Evolutionary conservation across 2,329 filamentous ascomycete species (phyloP).

Genomic region (Raffaelea arxii): DNA sequence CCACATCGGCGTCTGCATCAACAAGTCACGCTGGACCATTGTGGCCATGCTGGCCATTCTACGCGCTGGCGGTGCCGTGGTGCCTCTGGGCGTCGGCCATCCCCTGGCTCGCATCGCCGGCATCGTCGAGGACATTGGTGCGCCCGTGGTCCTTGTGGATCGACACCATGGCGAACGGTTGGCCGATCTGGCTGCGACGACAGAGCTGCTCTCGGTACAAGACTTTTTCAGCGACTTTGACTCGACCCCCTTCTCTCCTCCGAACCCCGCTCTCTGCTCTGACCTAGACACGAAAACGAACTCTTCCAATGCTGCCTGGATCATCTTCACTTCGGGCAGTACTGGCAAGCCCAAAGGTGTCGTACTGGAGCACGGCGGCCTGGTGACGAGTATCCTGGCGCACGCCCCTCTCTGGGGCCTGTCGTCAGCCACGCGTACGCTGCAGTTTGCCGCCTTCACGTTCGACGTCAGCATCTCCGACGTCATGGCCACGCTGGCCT

Average conservation of each 20-base stretch:
- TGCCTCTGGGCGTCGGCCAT: conserved; percentile 39
- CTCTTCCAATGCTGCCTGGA: conserved; percentile 40
- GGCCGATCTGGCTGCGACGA: conserved; percentile 3
- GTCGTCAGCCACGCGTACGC: conserved; percentile 40
- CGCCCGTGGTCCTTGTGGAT: too few relatives aligned
- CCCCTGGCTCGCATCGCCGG: conserved; percentile 17
- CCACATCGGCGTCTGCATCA: conserved; percentile 57
- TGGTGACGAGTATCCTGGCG: conserved; percentile 43
- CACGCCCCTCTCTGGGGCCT: conserved; percentile 42
- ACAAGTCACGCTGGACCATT: conserved; percentile 60
- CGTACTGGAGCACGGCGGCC: conserved; percentile 49
- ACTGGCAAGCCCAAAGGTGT: conserved; percentile 50
- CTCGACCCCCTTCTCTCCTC: too few relatives aligned
- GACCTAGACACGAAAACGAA: too few relatives aligned
- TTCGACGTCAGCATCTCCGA: conserved; percentile 46
- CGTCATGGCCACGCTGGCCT: conserved; percentile 41
- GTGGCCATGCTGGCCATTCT: conserved; percentile 60
- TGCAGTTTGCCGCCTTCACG: conserved; percentile 48
- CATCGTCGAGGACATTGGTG: conserved; percentile 1
- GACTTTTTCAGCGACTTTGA: not conserved
- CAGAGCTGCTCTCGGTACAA: not conserved
- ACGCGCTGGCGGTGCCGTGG: conserved; percentile 36
- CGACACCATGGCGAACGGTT: not conserved
- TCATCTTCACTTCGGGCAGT: conserved; percentile 50
- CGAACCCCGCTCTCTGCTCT: not conserved